phyloP scores from a whole-genome alignment of 805 yeast genomes.

The Sungouiozyma intestinalis region DNA sequence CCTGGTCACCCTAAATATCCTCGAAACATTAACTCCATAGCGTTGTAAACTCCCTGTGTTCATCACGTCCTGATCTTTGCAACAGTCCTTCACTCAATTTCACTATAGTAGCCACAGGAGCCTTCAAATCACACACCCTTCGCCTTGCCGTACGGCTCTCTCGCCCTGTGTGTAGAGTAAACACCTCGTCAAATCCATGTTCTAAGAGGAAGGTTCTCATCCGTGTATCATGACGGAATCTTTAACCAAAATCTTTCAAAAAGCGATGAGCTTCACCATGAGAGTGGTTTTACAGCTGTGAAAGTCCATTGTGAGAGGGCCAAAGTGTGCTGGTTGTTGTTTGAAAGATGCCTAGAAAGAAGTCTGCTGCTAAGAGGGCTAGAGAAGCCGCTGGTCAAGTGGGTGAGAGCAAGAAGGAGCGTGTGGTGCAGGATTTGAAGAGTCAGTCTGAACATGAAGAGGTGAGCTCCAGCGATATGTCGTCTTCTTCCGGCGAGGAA shows the following conservation, averaged over 20 bases:
- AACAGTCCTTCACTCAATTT: no score
- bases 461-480: background rate
- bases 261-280: background rate
- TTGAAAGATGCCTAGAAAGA: constrained; percentile 72
- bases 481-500: constrained; percentile 16
- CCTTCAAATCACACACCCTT: no score
- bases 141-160: no score
- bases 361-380: constrained; percentile 70
- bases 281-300: no score
- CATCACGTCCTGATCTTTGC: no score
- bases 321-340: no score
- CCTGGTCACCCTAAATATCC: background rate
- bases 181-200: no score
- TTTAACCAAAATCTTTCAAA: background rate
- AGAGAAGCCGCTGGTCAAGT: constrained; percentile 32
- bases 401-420: constrained; percentile 1
- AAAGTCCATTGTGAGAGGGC: no score
- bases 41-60: background rate
- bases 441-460: background rate
- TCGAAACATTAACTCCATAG: background rate
- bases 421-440: constrained; percentile 2
- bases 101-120: no score
- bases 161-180: no score
- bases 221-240: background rate
- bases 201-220: no score